Evolutionary conservation across 371 early-diverging fungal species (phyloP).

Genomic region (Rhizopus delemar): DNA sequence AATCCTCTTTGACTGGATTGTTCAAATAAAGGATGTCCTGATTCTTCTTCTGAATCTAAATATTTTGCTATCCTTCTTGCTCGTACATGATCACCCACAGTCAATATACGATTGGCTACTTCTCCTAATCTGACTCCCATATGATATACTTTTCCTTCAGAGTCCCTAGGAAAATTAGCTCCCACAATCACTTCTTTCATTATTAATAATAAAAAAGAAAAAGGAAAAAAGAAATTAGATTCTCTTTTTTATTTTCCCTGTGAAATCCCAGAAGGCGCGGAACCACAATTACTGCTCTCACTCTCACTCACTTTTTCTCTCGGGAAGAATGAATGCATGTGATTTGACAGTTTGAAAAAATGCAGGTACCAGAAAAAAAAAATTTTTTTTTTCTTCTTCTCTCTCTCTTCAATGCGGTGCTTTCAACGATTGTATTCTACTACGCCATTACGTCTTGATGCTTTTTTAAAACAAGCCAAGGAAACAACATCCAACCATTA

Average conservation of each 20-base stretch:
- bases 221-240: not conserved
- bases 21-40: constrained; percentile 53
- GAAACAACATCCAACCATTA: constrained; percentile 26
- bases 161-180: constrained; percentile 85
- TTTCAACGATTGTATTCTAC: constrained; percentile 4
- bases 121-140: constrained; percentile 80
- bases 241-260: not conserved
- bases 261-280: not conserved
- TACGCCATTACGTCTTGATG: not conserved
- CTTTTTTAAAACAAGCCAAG: constrained; percentile 22
- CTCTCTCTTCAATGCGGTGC: not conserved
- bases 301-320: not conserved
- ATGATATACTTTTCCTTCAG: constrained; percentile 86
- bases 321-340: not conserved
- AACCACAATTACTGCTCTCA: not conserved
- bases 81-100: constrained; percentile 90
- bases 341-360: not conserved
- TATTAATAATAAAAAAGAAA: constrained; percentile 21
- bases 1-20: constrained; percentile 82
- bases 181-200: constrained; percentile 56
- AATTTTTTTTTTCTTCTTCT: constrained; percentile 3
- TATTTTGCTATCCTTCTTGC: constrained; percentile 69
- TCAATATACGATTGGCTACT: constrained; percentile 88
- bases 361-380: not conserved
- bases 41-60: constrained; percentile 61